phyloP scores from a whole-genome alignment of 306 rosid genomes.

The Acacia melanoxylon region DNA sequence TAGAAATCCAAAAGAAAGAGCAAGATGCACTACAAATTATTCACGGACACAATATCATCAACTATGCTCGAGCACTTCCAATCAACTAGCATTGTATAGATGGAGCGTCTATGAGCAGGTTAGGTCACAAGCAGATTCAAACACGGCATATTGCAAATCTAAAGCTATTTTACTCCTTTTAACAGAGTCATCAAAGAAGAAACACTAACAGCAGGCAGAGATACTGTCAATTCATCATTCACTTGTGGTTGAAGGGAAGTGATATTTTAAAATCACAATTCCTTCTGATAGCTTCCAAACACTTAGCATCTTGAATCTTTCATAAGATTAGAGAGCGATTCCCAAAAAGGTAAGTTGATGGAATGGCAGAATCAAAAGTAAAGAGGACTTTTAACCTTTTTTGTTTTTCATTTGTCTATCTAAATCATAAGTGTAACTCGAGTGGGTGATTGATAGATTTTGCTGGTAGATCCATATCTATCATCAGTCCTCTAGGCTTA shows the following conservation, averaged over 20 bases:
- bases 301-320: background rate
- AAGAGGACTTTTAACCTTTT: background rate
- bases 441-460: background rate
- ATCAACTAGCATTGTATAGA: no score
- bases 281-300: background rate
- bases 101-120: background rate
- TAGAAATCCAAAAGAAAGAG: background rate
- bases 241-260: background rate
- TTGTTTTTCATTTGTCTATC: no score
- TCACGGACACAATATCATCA: background rate
- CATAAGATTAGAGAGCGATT: no score
- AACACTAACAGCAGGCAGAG: no score
- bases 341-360: background rate
- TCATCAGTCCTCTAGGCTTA: background rate
- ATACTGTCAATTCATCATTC: no score
- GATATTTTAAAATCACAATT: background rate
- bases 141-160: background rate
- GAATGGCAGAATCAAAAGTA: background rate
- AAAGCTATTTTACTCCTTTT: background rate
- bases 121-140: background rate
- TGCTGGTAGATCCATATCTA: background rate
- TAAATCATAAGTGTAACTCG: background rate
- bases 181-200: no score
- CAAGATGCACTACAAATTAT: background rate
- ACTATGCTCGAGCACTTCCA: no score